These are phyloP conservation scores for Picochlorum costavermella DNA, from an alignment of 139 green algal species.

Conservation along the genomic window DNA sequence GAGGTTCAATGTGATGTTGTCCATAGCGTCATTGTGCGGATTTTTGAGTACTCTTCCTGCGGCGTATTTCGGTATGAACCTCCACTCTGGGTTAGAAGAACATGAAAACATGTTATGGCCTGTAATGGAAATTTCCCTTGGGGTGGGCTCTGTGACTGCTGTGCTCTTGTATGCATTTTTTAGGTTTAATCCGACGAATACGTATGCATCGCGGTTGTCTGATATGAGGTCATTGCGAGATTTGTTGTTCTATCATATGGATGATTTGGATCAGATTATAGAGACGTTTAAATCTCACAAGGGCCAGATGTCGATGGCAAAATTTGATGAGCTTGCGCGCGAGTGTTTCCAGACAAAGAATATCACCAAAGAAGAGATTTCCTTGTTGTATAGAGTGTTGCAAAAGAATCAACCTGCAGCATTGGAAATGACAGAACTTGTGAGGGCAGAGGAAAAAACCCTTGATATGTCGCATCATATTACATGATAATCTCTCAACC, in stretches of 20 bases:
- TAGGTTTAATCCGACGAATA: constrained; percentile 27
- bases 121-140: background rate
- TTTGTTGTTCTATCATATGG: constrained; percentile 39
- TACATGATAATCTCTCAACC: background rate
- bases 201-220: constrained; percentile 22
- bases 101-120: constrained; percentile 29
- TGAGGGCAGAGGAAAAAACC: constrained; percentile 19
- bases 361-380: constrained; percentile 31
- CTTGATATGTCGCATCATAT: background rate
- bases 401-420: constrained; percentile 24
- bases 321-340: constrained; percentile 23
- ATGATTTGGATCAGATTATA: constrained; percentile 37
- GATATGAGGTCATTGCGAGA: constrained; percentile 41
- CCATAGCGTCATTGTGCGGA: constrained; percentile 23
- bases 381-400: constrained; percentile 41
- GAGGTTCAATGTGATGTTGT: constrained; percentile 40
- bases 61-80: constrained; percentile 51
- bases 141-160: background rate
- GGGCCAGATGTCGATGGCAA: constrained; percentile 17
- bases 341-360: constrained; percentile 14
- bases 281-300: constrained; percentile 1
- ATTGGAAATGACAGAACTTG: constrained; percentile 25
- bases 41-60: constrained; percentile 34
- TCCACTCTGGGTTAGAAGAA: constrained; percentile 35
- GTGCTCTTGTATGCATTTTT: constrained; percentile 27